Evolutionary conservation across 2,329 filamentous ascomycete species (phyloP), one percentile per base, ranked within the genome.

Genomic region (Balansia obtecta): DNA sequence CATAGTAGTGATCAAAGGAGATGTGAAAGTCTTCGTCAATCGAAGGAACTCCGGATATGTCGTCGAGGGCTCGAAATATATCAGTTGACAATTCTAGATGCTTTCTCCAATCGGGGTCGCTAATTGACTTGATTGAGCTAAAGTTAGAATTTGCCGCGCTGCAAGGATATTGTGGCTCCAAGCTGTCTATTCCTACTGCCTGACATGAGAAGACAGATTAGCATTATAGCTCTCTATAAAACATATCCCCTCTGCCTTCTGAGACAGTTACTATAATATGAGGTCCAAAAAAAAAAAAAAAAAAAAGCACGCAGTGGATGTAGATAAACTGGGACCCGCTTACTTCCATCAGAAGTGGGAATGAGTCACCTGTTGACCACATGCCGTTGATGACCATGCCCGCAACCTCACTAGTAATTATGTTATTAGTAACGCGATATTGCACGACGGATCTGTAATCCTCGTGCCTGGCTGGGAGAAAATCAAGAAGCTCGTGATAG

Each of bases 1-100:
- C 88, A 59, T 83, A 93, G 68, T 93, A 93, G 65, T 89, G 87
- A 61, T 93, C 88, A 58, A 85, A 83, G 49, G 76, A 82, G 40
- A 67, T 72, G 60, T 91, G 86, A 71, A 87, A 93, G 3, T 73
- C 82, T 0, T 62, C 60, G 53, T 82, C 75, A 34, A 65, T 65
- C 0, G 71, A 54, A 0, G 74, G 61, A 1, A 93, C 76, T 32
- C 83, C 84, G 0, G 84, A 87, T 44, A 91, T 75, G 41, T 68
- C 63, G 59, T 93, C 87, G 0, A 93, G 75, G 0, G 64, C 65
- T 6, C 64, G 59, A 60, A 78, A 86, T 0, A 93, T 68, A 0
- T 66, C 55, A 2, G 65, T 61, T 0, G 83, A 73, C 18, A 69
- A 72, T 4, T 71, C 70, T 11, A 91, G 71, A 65, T 91, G 86